A percentile compares a stretch with the other conserved stretches of the same genome.
Conservation (phyloP, 768 basidiomycete genomes). For the Podaxis mareebaensis region DNA sequence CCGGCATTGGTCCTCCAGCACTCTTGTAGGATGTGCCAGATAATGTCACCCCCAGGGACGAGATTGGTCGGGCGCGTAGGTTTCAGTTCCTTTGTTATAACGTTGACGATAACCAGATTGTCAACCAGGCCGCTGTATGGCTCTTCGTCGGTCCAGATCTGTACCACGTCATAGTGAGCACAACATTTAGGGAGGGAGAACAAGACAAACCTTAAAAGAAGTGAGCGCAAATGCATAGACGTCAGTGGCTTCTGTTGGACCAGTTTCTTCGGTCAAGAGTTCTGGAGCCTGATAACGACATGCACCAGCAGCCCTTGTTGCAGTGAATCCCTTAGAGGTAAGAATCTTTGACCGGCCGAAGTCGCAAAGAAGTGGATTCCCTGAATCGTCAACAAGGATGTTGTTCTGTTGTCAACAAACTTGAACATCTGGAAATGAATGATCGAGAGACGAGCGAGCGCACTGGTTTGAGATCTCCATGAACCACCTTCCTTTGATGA, state of each 20-base stretch:
- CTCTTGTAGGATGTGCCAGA: too few relatives aligned
- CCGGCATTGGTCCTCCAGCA: too few relatives aligned
- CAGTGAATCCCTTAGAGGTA: not conserved
- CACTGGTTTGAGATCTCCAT: slow-evolving; percentile 79
- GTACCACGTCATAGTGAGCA: not conserved
- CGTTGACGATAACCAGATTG: too few relatives aligned
- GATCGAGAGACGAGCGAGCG: not conserved
- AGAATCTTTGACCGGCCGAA: not conserved
- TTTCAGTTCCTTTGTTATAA: too few relatives aligned
- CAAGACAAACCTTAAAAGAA: not conserved
- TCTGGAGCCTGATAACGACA: not conserved
- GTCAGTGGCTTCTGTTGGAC: not conserved
- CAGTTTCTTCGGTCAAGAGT: not conserved
- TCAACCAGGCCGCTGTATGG: too few relatives aligned
- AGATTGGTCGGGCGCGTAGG: too few relatives aligned
- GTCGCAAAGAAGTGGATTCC: not conserved
- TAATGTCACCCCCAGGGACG: too few relatives aligned
- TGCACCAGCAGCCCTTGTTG: not conserved
- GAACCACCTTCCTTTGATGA: slow-evolving; percentile 64
- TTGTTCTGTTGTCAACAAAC: not conserved
- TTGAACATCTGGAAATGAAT: not conserved
- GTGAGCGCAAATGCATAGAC: not conserved
- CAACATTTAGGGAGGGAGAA: too few relatives aligned
- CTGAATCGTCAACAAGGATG: not conserved
- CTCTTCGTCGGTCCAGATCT: too few relatives aligned